Evolutionary conservation across 176 grass and related monocot species (phyloP).

Genomic region (bread wheat (Triticum aestivum)): DNA sequence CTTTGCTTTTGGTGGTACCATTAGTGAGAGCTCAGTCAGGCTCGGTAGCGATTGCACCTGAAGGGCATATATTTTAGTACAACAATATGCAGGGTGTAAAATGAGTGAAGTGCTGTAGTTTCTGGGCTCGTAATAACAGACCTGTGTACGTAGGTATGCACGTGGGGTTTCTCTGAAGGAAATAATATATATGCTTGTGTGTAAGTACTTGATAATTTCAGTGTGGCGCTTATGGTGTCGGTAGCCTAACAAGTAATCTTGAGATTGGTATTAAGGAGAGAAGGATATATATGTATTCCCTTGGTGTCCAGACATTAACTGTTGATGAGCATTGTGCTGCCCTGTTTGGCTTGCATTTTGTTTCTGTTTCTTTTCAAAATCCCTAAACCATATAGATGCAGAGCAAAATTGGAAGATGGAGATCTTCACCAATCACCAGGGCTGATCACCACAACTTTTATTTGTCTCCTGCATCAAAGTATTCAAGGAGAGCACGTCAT

Average conservation of each 20-base stretch:
- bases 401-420: not conserved
- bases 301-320: not conserved
- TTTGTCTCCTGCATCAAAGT: conserved; percentile 48
- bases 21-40: not conserved
- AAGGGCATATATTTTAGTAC: not conserved
- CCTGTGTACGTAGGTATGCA: not conserved
- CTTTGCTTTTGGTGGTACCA: not conserved
- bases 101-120: not conserved
- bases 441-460: not conserved
- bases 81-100: not conserved
- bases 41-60: not conserved
- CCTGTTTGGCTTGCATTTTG: not conserved
- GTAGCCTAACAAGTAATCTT: too few relatives aligned
- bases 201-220: too few relatives aligned
- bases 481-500: conserved; percentile 23
- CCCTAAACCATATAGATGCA: not conserved
- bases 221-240: too few relatives aligned
- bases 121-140: not conserved
- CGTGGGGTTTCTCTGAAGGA: not conserved
- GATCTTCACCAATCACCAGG: not conserved
- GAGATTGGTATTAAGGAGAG: too few relatives aligned
- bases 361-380: not conserved
- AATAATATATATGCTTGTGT: too few relatives aligned
- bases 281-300: too few relatives aligned
- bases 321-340: not conserved